Conservation (phyloP, 495 filamentous ascomycete genomes). For the Chlorociboria aeruginascens region DNA sequence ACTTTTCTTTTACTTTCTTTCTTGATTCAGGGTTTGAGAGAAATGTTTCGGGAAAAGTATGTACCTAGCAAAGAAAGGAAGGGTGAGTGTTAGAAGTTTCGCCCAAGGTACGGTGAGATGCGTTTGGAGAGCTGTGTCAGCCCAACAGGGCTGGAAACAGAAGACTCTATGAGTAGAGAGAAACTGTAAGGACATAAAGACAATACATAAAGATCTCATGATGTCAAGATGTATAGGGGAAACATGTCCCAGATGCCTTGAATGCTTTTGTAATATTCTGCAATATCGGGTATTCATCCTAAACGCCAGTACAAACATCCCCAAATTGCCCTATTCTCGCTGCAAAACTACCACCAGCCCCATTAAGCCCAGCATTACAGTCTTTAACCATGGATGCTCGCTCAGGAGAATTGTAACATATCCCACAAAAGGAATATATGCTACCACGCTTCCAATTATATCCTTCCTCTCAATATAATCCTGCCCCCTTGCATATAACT, state of each 20-base stretch:
- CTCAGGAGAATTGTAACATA: slow-evolving; percentile 96
- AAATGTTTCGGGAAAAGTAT: too few species aligned
- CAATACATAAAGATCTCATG: not conserved
- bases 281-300: slow-evolving; percentile 14
- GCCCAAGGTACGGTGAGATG: too few species aligned
- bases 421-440: slow-evolving; percentile 90
- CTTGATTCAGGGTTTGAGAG: too few species aligned
- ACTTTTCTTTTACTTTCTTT: too few species aligned
- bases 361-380: slow-evolving; percentile 87
- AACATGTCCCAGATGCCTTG: not conserved
- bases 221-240: not conserved
- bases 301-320: slow-evolving; percentile 10
- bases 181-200: not conserved
- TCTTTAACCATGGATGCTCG: slow-evolving; percentile 97
- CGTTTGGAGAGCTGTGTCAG: too few species aligned
- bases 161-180: not conserved
- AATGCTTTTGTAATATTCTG: slow-evolving; percentile 7
- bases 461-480: slow-evolving; percentile 77
- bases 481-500: slow-evolving; percentile 79
- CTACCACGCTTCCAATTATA: slow-evolving; percentile 87
- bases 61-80: too few species aligned
- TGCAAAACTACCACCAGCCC: slow-evolving; percentile 89
- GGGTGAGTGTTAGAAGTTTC: too few species aligned
- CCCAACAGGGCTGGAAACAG: too few species aligned
- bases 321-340: slow-evolving; percentile 46